Percentiles rank a stretch among this genome's conserved stretches.
Conservation (phyloP, 2,329 filamentous ascomycete species). For the Botrytis elliptica region DNA sequence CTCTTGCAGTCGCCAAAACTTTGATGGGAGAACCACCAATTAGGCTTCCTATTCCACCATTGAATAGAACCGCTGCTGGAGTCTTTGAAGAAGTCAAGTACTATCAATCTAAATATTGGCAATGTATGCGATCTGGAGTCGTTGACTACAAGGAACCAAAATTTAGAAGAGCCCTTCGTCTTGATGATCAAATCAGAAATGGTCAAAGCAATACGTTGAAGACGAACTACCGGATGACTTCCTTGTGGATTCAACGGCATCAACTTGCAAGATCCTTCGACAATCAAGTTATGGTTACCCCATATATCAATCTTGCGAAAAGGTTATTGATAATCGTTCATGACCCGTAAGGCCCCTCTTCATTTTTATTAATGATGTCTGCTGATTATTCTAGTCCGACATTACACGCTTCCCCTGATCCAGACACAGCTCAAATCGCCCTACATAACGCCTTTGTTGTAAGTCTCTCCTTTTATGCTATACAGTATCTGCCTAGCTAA, state of each 20-base stretch:
- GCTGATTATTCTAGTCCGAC: constrained; percentile 56
- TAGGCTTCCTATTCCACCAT: constrained; percentile 54
- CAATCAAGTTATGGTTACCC: constrained; percentile 81
- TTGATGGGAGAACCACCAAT: constrained; percentile 92
- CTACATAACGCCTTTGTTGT: constrained; percentile 83
- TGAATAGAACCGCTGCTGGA: constrained; percentile 57
- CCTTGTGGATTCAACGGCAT: constrained; percentile 75
- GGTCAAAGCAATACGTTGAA: constrained; percentile 73
- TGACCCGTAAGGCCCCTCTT: constrained; percentile 65
- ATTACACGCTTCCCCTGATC: constrained; percentile 64
- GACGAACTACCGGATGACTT: constrained; percentile 73
- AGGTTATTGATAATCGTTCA: constrained; percentile 85
- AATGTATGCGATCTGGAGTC: constrained; percentile 74
- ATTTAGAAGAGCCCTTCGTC: constrained; percentile 55
- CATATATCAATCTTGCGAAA: constrained; percentile 62
- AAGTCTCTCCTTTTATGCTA: constrained; percentile 53
- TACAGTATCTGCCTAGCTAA: not conserved
- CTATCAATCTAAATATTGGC: constrained; percentile 73
- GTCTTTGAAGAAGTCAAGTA: constrained; percentile 59
- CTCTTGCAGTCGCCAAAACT: constrained; percentile 84
- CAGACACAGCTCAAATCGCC: constrained; percentile 70
- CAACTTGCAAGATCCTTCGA: constrained; percentile 74
- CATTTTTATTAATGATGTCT: not conserved
- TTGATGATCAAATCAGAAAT: constrained; percentile 77
- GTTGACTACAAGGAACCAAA: constrained; percentile 54